These are phyloP conservation scores for Trichosanthes cucumerina DNA, from an alignment of 306 rosid genomes.

Conservation along the genomic window DNA sequence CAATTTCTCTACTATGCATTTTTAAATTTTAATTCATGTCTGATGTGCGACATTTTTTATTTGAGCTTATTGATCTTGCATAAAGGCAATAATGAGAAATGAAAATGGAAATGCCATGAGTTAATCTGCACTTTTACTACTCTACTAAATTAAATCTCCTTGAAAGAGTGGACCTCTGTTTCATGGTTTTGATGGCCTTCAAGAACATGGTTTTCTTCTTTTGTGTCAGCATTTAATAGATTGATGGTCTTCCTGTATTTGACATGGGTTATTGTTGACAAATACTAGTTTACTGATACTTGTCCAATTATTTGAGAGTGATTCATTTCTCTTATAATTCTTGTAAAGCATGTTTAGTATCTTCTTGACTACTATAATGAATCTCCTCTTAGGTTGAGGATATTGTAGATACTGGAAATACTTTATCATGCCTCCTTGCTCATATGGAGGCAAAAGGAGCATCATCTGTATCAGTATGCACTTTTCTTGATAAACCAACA, in stretches of 20 bases:
- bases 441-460: constrained; percentile 69
- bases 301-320: not conserved
- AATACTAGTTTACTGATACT: not conserved
- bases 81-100: not conserved
- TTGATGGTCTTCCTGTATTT: not conserved
- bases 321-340: not conserved
- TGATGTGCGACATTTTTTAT: not conserved
- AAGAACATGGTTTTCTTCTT: not conserved
- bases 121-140: not conserved
- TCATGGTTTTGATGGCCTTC: not conserved
- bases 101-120: not conserved
- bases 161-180: not conserved
- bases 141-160: not conserved
- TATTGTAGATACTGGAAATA: constrained; percentile 72
- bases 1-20: not conserved
- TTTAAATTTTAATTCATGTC: not conserved
- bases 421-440: constrained; percentile 36
- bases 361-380: not conserved
- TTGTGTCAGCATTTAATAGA: not conserved
- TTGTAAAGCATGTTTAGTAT: not conserved
- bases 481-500: constrained; percentile 74
- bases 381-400: constrained; percentile 57
- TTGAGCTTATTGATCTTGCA: not conserved
- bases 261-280: not conserved
- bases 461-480: constrained; percentile 64